phyloP scores from a whole-genome alignment of 2,329 filamentous ascomycete genomes.

The Massarina eburnea region DNA sequence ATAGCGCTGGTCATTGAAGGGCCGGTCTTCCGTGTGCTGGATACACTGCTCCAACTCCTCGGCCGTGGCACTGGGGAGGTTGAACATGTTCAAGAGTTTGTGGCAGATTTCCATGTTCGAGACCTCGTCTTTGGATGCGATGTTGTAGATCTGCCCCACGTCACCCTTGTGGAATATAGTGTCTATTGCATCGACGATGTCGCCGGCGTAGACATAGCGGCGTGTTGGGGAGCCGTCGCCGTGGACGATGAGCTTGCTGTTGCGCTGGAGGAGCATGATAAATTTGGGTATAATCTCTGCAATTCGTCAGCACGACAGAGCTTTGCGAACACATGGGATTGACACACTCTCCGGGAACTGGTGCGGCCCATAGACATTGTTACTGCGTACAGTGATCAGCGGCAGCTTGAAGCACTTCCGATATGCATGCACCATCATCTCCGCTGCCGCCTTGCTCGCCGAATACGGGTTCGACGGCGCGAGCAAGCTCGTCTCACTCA shows the following conservation, averaged over 20 bases:
- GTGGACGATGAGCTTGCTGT: conserved; percentile 70
- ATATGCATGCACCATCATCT: conserved; percentile 88
- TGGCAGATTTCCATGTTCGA: conserved; percentile 71
- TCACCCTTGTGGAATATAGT: conserved; percentile 78
- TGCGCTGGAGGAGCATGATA: conserved; percentile 68
- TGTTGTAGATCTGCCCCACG: conserved; percentile 78
- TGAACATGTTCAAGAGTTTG: conserved; percentile 65
- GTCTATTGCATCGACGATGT: conserved; percentile 80
- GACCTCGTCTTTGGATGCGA: conserved; percentile 75
- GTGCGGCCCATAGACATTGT: conserved; percentile 84
- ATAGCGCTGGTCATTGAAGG: conserved; percentile 54
- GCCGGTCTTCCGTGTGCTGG: conserved; percentile 74
- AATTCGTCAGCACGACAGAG: conserved; percentile 10
- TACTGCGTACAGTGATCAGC: conserved; percentile 76
- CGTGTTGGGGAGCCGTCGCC: conserved; percentile 75
- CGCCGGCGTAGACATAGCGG: conserved; percentile 75
- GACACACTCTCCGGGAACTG: conserved; percentile 79
- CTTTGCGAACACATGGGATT: neutral
- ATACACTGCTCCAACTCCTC: conserved; percentile 64
- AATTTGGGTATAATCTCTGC: conserved; percentile 87
- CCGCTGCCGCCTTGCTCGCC: conserved; percentile 77
- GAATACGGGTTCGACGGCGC: conserved; percentile 82
- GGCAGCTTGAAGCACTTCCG: conserved; percentile 80
- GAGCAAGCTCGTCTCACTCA: conserved; percentile 72
- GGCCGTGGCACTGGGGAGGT: conserved; percentile 46